Conservation (phyloP, 2,329 filamentous ascomycete genomes). For the Cladosporium sphaerospermum region DNA sequence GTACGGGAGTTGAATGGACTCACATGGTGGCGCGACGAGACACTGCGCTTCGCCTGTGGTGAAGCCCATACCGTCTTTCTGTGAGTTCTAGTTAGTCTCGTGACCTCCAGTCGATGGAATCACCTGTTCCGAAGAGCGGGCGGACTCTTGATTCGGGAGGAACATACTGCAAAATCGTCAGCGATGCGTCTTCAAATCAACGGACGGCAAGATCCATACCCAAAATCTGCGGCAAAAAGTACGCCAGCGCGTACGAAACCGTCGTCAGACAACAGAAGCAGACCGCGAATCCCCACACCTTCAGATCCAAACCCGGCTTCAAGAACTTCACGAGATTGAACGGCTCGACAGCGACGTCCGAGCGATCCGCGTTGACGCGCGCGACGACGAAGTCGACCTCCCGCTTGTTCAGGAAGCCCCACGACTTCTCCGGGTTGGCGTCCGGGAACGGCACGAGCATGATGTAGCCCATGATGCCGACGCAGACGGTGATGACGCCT, state of each 20-base stretch:
- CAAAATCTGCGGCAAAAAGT: constrained; percentile 73
- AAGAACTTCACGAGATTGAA: constrained; percentile 39
- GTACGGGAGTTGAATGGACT: constrained; percentile 57
- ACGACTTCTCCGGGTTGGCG: constrained; percentile 13
- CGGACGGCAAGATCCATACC: neutral
- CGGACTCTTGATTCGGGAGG: no score
- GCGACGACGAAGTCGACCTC: constrained; percentile 14
- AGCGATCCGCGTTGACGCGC: constrained; percentile 12
- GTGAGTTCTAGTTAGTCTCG: neutral
- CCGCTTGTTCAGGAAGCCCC: constrained; percentile 31
- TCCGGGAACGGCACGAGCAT: constrained; percentile 15
- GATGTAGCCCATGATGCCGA: constrained; percentile 9
- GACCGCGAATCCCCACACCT: constrained; percentile 50
- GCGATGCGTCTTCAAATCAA: no score
- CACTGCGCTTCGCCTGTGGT: constrained; percentile 59
- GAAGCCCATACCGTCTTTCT: constrained; percentile 47
- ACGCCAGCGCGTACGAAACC: constrained; percentile 65
- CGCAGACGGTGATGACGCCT: constrained; percentile 13
- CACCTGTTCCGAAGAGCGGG: no score
- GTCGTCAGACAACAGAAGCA: constrained; percentile 61
- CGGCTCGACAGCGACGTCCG: constrained; percentile 11
- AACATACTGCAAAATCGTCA: no score
- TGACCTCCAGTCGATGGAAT: no score
- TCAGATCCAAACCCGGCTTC: constrained; percentile 41
- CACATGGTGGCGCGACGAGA: constrained; percentile 57